These are phyloP conservation scores for Intubia oerlemansii DNA, from an alignment of 2,329 filamentous ascomycete genomes.

Conservation along the genomic window DNA sequence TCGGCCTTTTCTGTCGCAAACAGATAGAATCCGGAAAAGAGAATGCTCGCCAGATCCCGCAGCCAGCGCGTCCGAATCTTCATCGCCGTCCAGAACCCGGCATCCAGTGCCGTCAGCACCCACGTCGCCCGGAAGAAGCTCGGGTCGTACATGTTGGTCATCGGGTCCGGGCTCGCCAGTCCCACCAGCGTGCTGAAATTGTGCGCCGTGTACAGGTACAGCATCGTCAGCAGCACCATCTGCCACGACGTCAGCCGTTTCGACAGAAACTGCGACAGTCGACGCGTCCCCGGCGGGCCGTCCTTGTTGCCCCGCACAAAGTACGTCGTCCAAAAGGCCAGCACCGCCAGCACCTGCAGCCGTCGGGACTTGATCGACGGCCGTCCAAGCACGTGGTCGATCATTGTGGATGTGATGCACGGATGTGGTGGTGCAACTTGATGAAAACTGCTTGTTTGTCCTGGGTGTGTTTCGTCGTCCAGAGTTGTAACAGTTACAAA, in stretches of 20 bases:
- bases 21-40: conserved; percentile 80
- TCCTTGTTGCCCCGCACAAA: conserved; percentile 65
- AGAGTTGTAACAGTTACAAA: no score
- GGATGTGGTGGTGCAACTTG: background rate
- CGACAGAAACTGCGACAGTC: conserved; percentile 50
- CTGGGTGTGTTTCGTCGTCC: no score
- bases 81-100: conserved; percentile 98
- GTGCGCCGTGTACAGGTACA: conserved; percentile 76
- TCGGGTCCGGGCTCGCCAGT: conserved; percentile 77
- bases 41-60: conserved; percentile 59
- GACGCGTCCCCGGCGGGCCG: conserved; percentile 59
- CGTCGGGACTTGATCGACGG: conserved; percentile 83
- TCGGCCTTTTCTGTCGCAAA: conserved; percentile 85
- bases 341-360: conserved; percentile 75
- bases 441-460: no score
- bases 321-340: conserved; percentile 81
- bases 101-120: conserved; percentile 85
- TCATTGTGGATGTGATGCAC: no score
- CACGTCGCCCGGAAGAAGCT: conserved; percentile 93
- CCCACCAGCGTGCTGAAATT: conserved; percentile 89
- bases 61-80: conserved; percentile 60
- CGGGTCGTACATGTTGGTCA: conserved; percentile 82
- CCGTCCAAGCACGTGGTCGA: conserved; percentile 81
- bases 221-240: conserved; percentile 64
- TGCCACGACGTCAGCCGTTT: conserved; percentile 71